Conservation (phyloP, 768 basidiomycete genomes). For the Pisolithus orientalis region DNA sequence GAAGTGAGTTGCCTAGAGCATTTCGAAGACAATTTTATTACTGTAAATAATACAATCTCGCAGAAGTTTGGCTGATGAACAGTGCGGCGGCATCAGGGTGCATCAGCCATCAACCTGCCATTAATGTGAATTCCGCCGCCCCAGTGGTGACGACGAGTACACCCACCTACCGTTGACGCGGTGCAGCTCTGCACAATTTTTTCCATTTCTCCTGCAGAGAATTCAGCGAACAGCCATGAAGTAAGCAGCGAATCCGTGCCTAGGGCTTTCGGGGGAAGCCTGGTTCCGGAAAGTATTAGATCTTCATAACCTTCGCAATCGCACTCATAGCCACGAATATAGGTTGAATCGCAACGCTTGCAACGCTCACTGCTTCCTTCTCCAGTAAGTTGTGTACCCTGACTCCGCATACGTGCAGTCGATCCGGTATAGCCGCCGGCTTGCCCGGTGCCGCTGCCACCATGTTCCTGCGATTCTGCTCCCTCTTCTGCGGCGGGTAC, state of each 20-base stretch:
- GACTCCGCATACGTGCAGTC: neutral
- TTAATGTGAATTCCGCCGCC: too few relatives aligned
- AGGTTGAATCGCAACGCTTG: neutral
- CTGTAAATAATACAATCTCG: too few relatives aligned
- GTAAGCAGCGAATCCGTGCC: neutral
- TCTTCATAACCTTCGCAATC: constrained; percentile 7
- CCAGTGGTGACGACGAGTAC: too few relatives aligned
- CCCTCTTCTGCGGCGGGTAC: neutral
- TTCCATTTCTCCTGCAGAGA: constrained; percentile 1
- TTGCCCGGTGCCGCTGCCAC: constrained; percentile 6
- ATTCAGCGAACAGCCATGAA: neutral
- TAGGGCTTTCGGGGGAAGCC: neutral
- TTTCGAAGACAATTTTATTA: too few relatives aligned
- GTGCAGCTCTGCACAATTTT: neutral
- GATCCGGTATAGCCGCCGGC: constrained; percentile 5
- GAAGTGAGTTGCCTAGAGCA: too few relatives aligned
- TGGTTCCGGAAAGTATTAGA: neutral
- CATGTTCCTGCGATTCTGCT: neutral
- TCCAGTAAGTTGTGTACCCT: neutral
- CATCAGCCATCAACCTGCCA: too few relatives aligned
- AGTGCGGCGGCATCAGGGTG: too few relatives aligned
- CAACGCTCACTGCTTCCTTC: neutral
- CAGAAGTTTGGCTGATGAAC: too few relatives aligned
- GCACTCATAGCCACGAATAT: constrained; percentile 7
- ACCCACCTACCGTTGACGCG: constrained; percentile 3